Percentiles rank a stretch among this genome's conserved stretches.
phyloP scores from a whole-genome alignment of 352 stramenopile species.

The Pythium monospermum region DNA sequence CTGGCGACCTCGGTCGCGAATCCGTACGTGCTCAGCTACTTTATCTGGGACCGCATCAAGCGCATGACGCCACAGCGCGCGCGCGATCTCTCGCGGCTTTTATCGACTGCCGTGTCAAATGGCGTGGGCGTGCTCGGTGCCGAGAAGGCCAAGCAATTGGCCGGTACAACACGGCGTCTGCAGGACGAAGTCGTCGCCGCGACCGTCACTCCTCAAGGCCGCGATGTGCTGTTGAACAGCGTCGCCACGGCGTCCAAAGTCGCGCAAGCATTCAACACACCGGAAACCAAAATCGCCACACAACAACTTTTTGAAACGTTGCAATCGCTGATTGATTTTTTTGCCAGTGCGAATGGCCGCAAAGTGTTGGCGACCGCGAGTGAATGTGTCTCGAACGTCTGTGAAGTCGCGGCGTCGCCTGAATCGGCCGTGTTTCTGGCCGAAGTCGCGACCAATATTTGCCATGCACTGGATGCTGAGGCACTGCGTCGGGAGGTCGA shows the following conservation, averaged over 20 bases:
- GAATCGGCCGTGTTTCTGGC: constrained; percentile 74
- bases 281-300: constrained; percentile 62
- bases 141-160: constrained; percentile 39
- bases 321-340: constrained; percentile 70
- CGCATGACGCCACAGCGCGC: constrained; percentile 67
- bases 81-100: constrained; percentile 58
- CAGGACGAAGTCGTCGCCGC: constrained; percentile 49
- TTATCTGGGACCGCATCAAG: constrained; percentile 72
- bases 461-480: constrained; percentile 63
- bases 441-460: constrained; percentile 67
- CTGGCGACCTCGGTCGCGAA: constrained; percentile 71
- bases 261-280: constrained; percentile 65
- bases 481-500: constrained; percentile 22
- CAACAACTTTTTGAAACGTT: constrained; percentile 55
- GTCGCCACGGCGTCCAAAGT: constrained; percentile 61
- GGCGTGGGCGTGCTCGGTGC: constrained; percentile 46
- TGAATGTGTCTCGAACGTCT: constrained; percentile 45
- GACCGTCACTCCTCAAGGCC: constrained; percentile 42
- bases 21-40: constrained; percentile 64
- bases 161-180: constrained; percentile 32
- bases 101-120: constrained; percentile 52
- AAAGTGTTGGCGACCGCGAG: constrained; percentile 45
- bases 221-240: constrained; percentile 56
- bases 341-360: constrained; percentile 55
- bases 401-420: constrained; percentile 55